These are phyloP conservation scores for Cordyceps fumosorosea DNA, from an alignment of 2,329 filamentous ascomycete genomes.

Conservation along the genomic window DNA sequence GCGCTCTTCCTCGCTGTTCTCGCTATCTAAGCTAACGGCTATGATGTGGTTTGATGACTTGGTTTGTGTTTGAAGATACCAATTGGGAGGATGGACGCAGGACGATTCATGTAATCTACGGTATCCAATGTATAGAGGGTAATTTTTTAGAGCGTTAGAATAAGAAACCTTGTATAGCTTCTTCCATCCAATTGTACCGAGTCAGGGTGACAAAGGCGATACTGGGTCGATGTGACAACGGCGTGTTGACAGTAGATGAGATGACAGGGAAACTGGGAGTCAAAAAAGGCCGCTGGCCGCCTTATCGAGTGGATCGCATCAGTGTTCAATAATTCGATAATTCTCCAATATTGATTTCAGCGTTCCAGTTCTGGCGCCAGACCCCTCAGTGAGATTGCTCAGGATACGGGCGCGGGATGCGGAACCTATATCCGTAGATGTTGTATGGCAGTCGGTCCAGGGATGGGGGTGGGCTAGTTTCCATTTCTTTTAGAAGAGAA, in stretches of 20 bases:
- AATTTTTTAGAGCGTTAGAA: background rate
- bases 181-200: background rate
- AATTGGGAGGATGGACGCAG: background rate
- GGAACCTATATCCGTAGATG: too few species aligned
- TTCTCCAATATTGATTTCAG: too few species aligned
- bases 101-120: background rate
- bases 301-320: too few species aligned
- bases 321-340: too few species aligned
- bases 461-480: too few species aligned
- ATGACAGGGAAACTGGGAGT: background rate
- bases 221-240: background rate
- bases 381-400: too few species aligned
- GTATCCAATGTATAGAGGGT: background rate
- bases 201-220: background rate
- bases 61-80: background rate
- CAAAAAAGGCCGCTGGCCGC: too few species aligned
- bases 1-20: conserved; percentile 2
- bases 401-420: too few species aligned
- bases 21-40: background rate
- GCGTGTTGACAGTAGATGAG: background rate
- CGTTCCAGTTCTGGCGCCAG: too few species aligned
- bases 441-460: too few species aligned
- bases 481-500: too few species aligned
- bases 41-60: background rate
- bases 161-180: background rate